Percentiles rank a stretch among this genome's conserved stretches.
These are phyloP conservation scores for Metroxylon sagu DNA, from an alignment of 176 grass and related monocot species.

Conservation along the genomic window DNA sequence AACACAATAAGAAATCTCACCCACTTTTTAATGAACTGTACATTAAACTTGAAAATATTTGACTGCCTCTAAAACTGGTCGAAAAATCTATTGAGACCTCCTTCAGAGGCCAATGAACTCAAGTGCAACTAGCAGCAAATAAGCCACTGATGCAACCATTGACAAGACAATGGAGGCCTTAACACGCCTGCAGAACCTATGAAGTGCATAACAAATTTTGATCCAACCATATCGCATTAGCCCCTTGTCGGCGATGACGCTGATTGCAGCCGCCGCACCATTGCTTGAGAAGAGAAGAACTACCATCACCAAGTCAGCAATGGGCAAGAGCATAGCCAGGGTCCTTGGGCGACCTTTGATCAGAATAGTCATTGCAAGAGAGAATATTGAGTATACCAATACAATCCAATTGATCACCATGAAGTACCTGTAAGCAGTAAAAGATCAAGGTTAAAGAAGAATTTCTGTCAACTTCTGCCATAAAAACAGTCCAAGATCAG, in stretches of 20 bases:
- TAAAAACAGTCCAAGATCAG: too few relatives aligned
- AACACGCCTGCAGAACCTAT: constrained; percentile 2
- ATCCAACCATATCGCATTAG: neutral
- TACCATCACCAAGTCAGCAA: constrained; percentile 1
- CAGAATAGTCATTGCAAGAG: neutral
- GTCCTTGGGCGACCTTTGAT: neutral
- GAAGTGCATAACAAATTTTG: neutral
- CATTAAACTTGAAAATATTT: too few relatives aligned
- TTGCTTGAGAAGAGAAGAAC: constrained; percentile 17
- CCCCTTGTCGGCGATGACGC: neutral
- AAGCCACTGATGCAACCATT: constrained; percentile 1
- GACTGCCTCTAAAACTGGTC: too few relatives aligned
- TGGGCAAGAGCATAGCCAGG: neutral
- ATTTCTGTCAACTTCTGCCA: too few relatives aligned
- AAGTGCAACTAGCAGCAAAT: neutral
- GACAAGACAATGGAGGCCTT: constrained; percentile 14
- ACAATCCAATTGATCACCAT: constrained; percentile 1
- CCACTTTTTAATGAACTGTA: too few relatives aligned
- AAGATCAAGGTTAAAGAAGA: too few relatives aligned
- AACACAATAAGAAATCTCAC: too few relatives aligned
- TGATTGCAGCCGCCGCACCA: constrained; percentile 3
- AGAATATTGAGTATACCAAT: constrained; percentile 1
- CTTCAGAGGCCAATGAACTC: neutral
- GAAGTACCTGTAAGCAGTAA: constrained; percentile 2
- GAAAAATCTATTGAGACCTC: too few relatives aligned